Base-by-base conservation (phyloP, 495 filamentous ascomycete genomes). In the Annulohypoxylon moriforme region DNA sequence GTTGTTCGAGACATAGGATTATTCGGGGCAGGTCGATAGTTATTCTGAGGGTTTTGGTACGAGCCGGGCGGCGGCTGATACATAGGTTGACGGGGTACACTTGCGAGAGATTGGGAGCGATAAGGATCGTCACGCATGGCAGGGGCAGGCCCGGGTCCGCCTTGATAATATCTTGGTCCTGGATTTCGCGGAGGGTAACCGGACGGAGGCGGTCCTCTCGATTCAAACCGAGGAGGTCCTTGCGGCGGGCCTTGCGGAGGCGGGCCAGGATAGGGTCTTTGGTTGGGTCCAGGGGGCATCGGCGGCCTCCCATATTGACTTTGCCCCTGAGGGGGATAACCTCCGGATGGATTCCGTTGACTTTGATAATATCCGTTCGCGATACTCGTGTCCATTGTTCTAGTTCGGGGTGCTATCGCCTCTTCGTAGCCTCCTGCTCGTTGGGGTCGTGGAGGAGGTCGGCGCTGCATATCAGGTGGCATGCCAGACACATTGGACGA, bases 61-160 rank as follows among this genome's bases (percentile, higher is more conserved):
- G 84, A 86, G 70, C 81, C 89, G 10, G 89, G 86, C n/a, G 89
- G 87, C 29, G 84, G 83, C 33, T 88, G 87, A 75, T 92, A 92
- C 69, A 87, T 82, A 20, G 86, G 86, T 3, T 89, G 91, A 34
- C 92, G 87, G 53, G 87, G 85, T 69, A 87, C 85, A 62, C 85
- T 88, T 46, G 93, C 94, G 83, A 99, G 89, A n/a, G 96, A 98
- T 65, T 94, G 91, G 31, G 96, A 97, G 46, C 94, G 88, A 80
- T 92, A 95, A 13, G 90, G 83, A 79, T 98, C 95, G 7, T 92
- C 88, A 76, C 94, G 96, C 75, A 95, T 74, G 29, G 93, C 92
- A 44, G 93, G 91, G 42, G 86, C 83, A 22, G 85, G 86, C 60
- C 86, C 76, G 52, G 73, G 67, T 3, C 80, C 82, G 50, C 83